Conservation (phyloP, 2,329 filamentous ascomycete genomes). For the Phialophora expanda region DNA sequence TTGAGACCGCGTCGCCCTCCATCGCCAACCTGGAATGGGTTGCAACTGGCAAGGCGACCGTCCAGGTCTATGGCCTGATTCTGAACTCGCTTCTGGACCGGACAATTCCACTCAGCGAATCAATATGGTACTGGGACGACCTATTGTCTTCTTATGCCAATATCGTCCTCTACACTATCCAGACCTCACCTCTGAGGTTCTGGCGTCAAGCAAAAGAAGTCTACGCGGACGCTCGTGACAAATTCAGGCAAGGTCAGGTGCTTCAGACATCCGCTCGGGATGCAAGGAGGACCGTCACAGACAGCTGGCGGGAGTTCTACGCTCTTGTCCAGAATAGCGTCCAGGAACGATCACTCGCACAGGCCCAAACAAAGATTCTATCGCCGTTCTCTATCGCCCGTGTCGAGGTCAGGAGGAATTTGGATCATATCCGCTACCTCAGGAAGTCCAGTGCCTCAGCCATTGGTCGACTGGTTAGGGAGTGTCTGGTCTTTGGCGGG, state of each 20-base stretch:
- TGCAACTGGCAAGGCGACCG: constrained; percentile 84
- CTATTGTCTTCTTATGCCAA: constrained; percentile 77
- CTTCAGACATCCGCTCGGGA: constrained; percentile 43
- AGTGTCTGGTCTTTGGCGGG: constrained; percentile 73
- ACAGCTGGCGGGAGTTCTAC: constrained; percentile 71
- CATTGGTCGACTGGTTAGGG: constrained; percentile 83
- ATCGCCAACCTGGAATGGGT: constrained; percentile 83
- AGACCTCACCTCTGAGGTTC: constrained; percentile 78
- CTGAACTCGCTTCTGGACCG: constrained; percentile 31
- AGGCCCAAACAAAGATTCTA: constrained; percentile 73
- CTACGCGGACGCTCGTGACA: constrained; percentile 52
- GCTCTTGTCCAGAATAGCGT: constrained; percentile 77
- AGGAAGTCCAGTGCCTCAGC: constrained; percentile 83
- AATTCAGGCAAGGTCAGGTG: constrained; percentile 34
- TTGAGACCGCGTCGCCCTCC: constrained; percentile 42
- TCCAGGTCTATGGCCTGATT: constrained; percentile 77
- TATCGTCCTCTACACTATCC: constrained; percentile 81
- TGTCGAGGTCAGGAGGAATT: constrained; percentile 76
- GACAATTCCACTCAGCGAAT: constrained; percentile 70
- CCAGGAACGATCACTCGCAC: constrained; percentile 70
- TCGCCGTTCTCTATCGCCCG: constrained; percentile 78
- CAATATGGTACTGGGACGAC: constrained; percentile 96
- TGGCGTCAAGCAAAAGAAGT: constrained; percentile 75
- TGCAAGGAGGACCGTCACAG: constrained; percentile 43
- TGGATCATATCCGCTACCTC: constrained; percentile 71